Evolutionary conservation across 2,329 filamentous ascomycete species (phyloP), one percentile per base, ranked within the genome.

Genomic region (Epichloe elymi): DNA sequence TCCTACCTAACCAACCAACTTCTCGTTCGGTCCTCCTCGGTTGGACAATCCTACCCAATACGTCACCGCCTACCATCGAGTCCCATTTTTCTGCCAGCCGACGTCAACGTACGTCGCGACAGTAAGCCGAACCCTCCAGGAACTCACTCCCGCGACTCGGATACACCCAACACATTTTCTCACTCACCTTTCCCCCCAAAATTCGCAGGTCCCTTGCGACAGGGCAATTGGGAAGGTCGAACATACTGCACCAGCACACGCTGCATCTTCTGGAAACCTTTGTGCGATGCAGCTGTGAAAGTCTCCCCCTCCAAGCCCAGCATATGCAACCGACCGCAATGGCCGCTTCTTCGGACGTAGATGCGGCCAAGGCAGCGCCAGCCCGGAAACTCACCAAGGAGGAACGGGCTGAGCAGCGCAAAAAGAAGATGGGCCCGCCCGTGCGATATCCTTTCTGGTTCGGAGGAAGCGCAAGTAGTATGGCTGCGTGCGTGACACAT

Each of bases 401-500:
- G 40, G 48, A 54, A 35, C 43, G 48, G 39, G 48, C 44, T 11
- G 53, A 54, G 51, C 53, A 54, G 50, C 53, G 53, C 51, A 48
- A 68, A 69, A 69, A 71, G 61, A 70, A 70, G 55, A 61, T 64
- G 40, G 50, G 43, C 55, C 64, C 59, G 35, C 57, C 70, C 2
- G 65, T 77, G 41, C 70, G 71, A 54, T 91, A 91, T 70, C 86
- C 86, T 10, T 91, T 91, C 69, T 97, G 91, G 93, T 97, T 98
- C 67, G 93, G 93, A 56, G 93, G 93, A 51, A 95, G 88, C 65
- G 89, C 91, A 48, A 93, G 87, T 63, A 94, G 88, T 65, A 84
- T 93, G 74, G 91, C 91, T 38, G 90, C 91, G 43, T 84, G 82
- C 59, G 86, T 95, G 46, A 97, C 91, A 33, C 91, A 97, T 75